Evolutionary conservation across 2,329 filamentous ascomycete genomes (phyloP), one percentile per base, ranked within the genome.

Genomic region (Kalaharituber pfeilii): DNA sequence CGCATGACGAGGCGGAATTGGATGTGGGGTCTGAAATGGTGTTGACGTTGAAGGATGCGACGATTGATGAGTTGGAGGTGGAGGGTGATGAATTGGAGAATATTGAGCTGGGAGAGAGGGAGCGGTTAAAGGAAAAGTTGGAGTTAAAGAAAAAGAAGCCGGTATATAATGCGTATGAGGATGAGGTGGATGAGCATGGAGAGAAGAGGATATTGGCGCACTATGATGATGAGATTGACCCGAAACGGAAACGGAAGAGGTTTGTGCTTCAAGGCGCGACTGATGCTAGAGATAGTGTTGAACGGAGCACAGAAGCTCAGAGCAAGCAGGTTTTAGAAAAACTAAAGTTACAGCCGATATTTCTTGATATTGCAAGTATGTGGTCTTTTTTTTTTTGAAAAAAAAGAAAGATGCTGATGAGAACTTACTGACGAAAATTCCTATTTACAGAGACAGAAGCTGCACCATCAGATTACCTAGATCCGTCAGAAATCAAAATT

Each of bases 221-320:
- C 62, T 98, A 98, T 65, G 91, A 96, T 63, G 91, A 96, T 60
- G 89, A 94, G 65, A 93, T 95, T 52, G 78, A 83, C 30, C 87
- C 87, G 53, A 94, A 94, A 69, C 91, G 93, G 70, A 56, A 57
- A 33, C 73, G 76, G 54, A 94, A 93, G 66, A 77, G 77, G 24
- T 98, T 98, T 63, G 94, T 85, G 0, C 72, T 98, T 15, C 86
- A 94, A 67, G 81, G 80, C 2, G 76, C 80, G 57, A 88, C 87
- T 2, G 81, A 78, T 29, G 81, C 74, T 24, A 75, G 77, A 13
- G 81, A 84, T 61, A 72, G 24, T 2, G 24, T 11, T 3, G 81
- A 49, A 71, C 76, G 18, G 77, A 80, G 58, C 75, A 74, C 36
- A 66, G 75, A 33, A 68, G 69, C 65, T 67, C 77, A 66, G 70